Base-by-base conservation (phyloP, 805 yeast species). In the Jamesozyma jinghongensis region DNA sequence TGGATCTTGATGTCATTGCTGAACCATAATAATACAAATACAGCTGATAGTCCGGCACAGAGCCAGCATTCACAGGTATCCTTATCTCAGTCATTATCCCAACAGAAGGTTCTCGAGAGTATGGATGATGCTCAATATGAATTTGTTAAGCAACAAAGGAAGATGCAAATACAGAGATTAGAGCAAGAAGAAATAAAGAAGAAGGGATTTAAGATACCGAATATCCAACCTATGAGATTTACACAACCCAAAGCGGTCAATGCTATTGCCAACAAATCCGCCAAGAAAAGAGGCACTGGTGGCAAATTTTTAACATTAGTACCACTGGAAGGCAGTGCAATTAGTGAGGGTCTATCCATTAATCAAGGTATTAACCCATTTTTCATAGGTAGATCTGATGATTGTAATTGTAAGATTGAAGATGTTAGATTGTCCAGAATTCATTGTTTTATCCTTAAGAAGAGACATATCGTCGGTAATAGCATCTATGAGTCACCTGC, bases 371-470 rank as follows among this genome's bases (percentile, higher is more conserved):
- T 71, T 16, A 77, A 75, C 36, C 76, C 78, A 7, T 80, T 77
- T 56, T 70, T 79, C 41, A 71, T 90, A 40, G 97, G 98, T 1
- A 67, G 97, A 28, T 72, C 74, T 18, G 74, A 70, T 17, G 74
- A 70, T 3, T 74, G 84, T 44, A 78, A 83, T 54, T 70, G 75
- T 27, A 67, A 67, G 33, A 73, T 85, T 14, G 66, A 73, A 26
- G 96, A 88, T 49, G 81, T 73, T 50, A 64, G 96, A 35, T 72
- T 90, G 51, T 88, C 97, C 2, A 84, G 86, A 48, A 69, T 80
- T 1, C 97, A 92, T 61, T 87, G 96, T 59, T 64, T 78, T 25
- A 66, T 90, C 12, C 52, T 69, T 40, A 76, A 76, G 52, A 73
- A 77, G 44, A 67, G 86, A 43, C 85, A 81, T 53, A 78, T 78